Evolutionary conservation across 139 green algal genomes (phyloP), one percentile per base, ranked within the genome.

Genomic region (Micractinium sp.): DNA sequence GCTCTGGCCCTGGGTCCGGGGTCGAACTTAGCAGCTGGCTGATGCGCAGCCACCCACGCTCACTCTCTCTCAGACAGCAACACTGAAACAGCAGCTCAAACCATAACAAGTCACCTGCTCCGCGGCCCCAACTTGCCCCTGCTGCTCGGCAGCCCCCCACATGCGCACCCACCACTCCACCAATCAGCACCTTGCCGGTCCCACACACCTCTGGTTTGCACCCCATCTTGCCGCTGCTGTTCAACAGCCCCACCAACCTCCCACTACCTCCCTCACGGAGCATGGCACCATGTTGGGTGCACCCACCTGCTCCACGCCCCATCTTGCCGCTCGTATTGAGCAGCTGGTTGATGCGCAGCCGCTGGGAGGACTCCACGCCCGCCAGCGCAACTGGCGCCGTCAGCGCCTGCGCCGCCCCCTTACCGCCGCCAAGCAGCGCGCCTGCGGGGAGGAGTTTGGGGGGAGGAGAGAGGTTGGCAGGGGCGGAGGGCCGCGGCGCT

Each of bases 281-380:
- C 47, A 9, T 56, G 47, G 7, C 5, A 56, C 47, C 47, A 56
- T 12, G n/a, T 15, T 15, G n/a, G 4, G 19, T 33, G n/a, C 73
- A 12, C 86, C 31, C 76, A 89, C 86, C 86, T 60, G 86, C 86
- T 22, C 77, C 14, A 22, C 93, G 89, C 16, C 93, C 94, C 56
- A 90, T 61, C 81, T 91, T 93, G 81, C 96, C 95, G 84, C 89
- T 88, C 60, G 93, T 93, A 89, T 98, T 98, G 33, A 98, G 93
- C 36, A 98, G 85, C 61, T 95, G 91, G 85, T 98, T 98, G 73
- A 96, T 29, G 29, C 87, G 87, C n/a, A 96, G 76, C 38, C 93
- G 90, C 33, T 91, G 87, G 29, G 85, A 93, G 69, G 91, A 53
- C 35, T 85, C 73, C 22, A 83, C 85, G 23, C 90, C 88, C 29